Percentiles rank a stretch among this genome's conserved stretches.
These are phyloP conservation scores for Ananas comosus DNA, from an alignment of 176 grass and related monocot species.

Conservation along the genomic window DNA sequence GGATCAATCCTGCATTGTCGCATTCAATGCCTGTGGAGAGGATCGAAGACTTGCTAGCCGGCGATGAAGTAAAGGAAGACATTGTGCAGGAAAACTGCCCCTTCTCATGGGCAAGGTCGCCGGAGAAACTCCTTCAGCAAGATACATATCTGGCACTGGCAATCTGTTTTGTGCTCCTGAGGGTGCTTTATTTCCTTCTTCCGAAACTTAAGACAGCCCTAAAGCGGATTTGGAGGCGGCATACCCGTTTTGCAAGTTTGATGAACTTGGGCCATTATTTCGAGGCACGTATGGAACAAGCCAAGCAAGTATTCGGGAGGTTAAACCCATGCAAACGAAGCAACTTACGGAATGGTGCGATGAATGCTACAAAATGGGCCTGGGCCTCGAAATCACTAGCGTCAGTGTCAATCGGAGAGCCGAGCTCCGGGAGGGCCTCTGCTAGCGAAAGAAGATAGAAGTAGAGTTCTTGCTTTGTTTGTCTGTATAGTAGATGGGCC, in stretches of 20 bases:
- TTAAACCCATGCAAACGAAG: slow-evolving; percentile 69
- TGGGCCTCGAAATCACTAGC: slow-evolving; percentile 89
- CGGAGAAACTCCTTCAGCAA: slow-evolving; percentile 93
- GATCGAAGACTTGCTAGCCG: slow-evolving; percentile 38
- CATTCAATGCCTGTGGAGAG: slow-evolving; percentile 30
- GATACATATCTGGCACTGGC: slow-evolving; percentile 86
- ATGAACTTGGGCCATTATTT: slow-evolving; percentile 44
- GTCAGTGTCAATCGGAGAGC: slow-evolving; percentile 81
- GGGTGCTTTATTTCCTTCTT: slow-evolving; percentile 50
- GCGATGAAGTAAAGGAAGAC: slow-evolving; percentile 35
- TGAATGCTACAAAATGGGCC: slow-evolving; percentile 62
- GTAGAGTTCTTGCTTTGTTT: slow-evolving; percentile 1
- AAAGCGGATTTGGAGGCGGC: slow-evolving; percentile 61
- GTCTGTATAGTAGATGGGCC: neutral
- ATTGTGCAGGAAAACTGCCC: slow-evolving; percentile 69
- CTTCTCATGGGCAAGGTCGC: slow-evolving; percentile 88
- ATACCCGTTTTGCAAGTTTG: slow-evolving; percentile 48
- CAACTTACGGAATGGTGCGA: slow-evolving; percentile 76
- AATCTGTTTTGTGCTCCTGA: slow-evolving; percentile 50
- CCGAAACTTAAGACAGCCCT: slow-evolving; percentile 52
- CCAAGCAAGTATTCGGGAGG: slow-evolving; percentile 38
- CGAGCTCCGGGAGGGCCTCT: slow-evolving; percentile 50
- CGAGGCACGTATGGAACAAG: slow-evolving; percentile 52
- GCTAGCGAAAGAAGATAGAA: slow-evolving; percentile 57
- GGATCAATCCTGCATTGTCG: slow-evolving; percentile 46